Evolutionary conservation across 73 alveolate species (phyloP), one percentile per base, ranked within the genome.

Genomic region (Loxodes magnus): DNA sequence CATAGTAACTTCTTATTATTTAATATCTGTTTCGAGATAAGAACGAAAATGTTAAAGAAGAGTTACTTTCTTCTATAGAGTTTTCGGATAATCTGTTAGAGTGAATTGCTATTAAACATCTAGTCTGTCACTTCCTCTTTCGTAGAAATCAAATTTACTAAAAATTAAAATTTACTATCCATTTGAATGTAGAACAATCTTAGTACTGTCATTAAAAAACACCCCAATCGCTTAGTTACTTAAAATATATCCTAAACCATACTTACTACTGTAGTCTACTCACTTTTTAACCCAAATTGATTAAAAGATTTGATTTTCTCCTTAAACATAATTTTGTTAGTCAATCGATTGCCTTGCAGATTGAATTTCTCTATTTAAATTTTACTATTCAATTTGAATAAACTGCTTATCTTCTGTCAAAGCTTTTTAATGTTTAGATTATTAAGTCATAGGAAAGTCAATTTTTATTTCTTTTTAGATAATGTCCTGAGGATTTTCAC

Each of bases 181-280:
- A 21, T 29, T 39, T 59, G 88, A 64, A 38, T 77, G 56, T 25
- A 77, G 39, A 2, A 77, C 48, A 5, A 77, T 72, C 52, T 77
- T 77, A 3, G 90, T 72, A 2, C 81, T 54, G 35, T 77, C 90
- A 77, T 77, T 77, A 35, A 77, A 77, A 57, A 49, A 77, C 4
- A 77, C 79, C 29, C 90, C 90, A 12, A 58, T 60, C 5, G 76
- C 43, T 7, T 86, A 75, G 53, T 77, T 72, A 36, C 71, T 59
- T 17, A 77, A 46, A 12, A 77, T 16, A 64, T 72, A 77, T 22
- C 90, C 90, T 3, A 77, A 35, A 16, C 90, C 88, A 64, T 72
- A 72, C 60, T 80, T 80, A 29, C 75, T 77, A 2, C 83, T 64
- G 58, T 66, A 74, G 48, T 80, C 94, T 16, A 69, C 84, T 90